phyloP scores from a whole-genome alignment of 176 grass and related monocot genomes.

The Miscanthus lutarioriparius region DNA sequence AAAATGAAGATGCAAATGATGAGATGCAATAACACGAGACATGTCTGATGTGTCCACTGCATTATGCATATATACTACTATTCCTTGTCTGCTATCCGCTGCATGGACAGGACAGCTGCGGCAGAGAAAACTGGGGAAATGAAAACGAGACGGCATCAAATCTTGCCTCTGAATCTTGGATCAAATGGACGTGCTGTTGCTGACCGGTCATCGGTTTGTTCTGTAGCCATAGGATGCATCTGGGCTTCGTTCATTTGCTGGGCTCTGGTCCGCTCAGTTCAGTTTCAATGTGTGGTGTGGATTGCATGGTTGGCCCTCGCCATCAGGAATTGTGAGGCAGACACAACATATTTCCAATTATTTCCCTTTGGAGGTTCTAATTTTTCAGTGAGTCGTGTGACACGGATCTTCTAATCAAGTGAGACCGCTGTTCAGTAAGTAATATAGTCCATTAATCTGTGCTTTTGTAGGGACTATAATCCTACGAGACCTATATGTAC shows the following conservation, averaged over 20 bases:
- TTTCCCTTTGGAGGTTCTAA: too few species aligned
- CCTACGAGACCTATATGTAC: too few species aligned
- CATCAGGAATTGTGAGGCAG: not conserved
- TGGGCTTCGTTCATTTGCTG: constrained; percentile 9
- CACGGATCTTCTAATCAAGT: too few species aligned
- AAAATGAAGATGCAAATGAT: constrained; percentile 16
- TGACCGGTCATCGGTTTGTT: not conserved
- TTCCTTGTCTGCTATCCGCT: constrained; percentile 31
- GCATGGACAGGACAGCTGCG: constrained; percentile 1
- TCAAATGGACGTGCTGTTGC: not conserved
- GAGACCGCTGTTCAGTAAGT: too few species aligned
- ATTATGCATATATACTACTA: constrained; percentile 1
- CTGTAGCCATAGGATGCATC: not conserved
- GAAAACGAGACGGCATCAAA: not conserved
- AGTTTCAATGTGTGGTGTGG: not conserved
- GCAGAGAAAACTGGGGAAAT: not conserved
- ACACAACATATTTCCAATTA: too few species aligned
- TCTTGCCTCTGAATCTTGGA: constrained; percentile 21
- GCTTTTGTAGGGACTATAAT: too few species aligned
- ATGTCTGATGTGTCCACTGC: constrained; percentile 16
- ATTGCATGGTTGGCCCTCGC: not conserved
- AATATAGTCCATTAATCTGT: too few species aligned
- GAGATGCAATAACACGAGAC: constrained; percentile 19
- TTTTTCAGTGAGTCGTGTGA: too few species aligned
- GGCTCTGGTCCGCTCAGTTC: not conserved